These are phyloP conservation scores for Trichoderma atroviride DNA, from an alignment of 2,329 filamentous ascomycete genomes.

Conservation along the genomic window DNA sequence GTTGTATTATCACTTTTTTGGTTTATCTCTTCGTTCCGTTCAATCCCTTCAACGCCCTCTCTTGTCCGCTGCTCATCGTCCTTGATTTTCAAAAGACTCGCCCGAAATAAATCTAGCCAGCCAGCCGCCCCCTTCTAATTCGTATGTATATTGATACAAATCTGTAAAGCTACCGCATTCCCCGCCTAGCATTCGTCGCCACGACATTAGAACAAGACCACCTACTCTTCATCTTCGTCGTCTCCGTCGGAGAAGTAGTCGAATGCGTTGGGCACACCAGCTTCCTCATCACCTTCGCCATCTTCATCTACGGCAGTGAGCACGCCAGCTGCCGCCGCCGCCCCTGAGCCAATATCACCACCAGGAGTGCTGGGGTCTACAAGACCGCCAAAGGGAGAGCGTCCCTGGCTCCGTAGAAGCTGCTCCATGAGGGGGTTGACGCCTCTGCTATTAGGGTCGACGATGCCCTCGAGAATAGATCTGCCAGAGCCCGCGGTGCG, in stretches of 20 bases:
- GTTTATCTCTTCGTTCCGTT: neutral
- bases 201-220: neutral
- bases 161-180: neutral
- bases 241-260: conserved; percentile 75
- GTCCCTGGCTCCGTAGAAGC: conserved; percentile 46
- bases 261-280: conserved; percentile 70
- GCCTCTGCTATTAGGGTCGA: conserved; percentile 39
- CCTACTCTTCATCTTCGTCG: conserved; percentile 41
- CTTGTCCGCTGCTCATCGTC: conserved; percentile 22
- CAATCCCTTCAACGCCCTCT: neutral
- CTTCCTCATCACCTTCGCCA: conserved; percentile 72
- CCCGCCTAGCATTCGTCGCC: neutral
- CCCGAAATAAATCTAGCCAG: neutral
- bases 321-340: conserved; percentile 75
- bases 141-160: conserved; percentile 21
- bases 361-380: conserved; percentile 41
- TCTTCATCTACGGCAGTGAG: conserved; percentile 89
- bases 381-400: conserved; percentile 38
- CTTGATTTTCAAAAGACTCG: neutral
- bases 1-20: neutral
- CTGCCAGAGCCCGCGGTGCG: conserved; percentile 40
- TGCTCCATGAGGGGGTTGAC: conserved; percentile 46
- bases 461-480: conserved; percentile 43
- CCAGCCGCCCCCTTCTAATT: conserved; percentile 18
- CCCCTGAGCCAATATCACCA: conserved; percentile 49